Evolutionary conservation across 768 basidiomycete species (phyloP).

Genomic region (Phylloporus scabripes): DNA sequence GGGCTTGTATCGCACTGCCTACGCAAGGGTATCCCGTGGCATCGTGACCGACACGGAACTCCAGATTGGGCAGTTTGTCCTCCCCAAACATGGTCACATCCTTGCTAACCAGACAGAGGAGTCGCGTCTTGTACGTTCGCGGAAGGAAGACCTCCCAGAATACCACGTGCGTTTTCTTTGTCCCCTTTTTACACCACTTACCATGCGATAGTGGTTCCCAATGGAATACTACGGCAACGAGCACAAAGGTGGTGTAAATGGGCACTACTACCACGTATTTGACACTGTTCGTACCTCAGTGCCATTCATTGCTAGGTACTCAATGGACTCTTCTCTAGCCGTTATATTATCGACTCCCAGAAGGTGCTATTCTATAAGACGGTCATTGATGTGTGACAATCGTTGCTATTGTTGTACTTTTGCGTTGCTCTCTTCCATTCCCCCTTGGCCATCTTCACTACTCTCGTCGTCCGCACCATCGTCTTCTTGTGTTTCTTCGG

Average conservation of each 20-base stretch:
- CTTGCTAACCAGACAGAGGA: constrained; percentile 54
- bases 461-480: constrained; percentile 20
- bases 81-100: constrained; percentile 53
- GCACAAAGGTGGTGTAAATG: constrained; percentile 52
- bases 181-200: constrained; percentile 1
- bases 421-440: constrained; percentile 13
- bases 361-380: constrained; percentile 36
- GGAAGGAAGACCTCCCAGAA: constrained; percentile 60
- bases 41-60: constrained; percentile 88
- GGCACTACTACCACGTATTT: constrained; percentile 77
- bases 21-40: constrained; percentile 75
- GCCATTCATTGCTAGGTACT: background rate
- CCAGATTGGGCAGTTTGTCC: constrained; percentile 79
- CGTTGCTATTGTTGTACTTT: constrained; percentile 9
- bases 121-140: constrained; percentile 61
- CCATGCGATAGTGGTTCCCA: constrained; percentile 61
- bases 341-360: constrained; percentile 49
- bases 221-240: constrained; percentile 60
- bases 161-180: constrained; percentile 46
- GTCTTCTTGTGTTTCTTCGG: constrained; percentile 29
- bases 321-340: constrained; percentile 30
- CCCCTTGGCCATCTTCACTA: constrained; percentile 16
- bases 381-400: background rate
- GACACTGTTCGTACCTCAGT: constrained; percentile 46
- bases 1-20: constrained; percentile 72